phyloP scores from a whole-genome alignment of 306 rosid genomes.

The Ceratonia siliqua region DNA sequence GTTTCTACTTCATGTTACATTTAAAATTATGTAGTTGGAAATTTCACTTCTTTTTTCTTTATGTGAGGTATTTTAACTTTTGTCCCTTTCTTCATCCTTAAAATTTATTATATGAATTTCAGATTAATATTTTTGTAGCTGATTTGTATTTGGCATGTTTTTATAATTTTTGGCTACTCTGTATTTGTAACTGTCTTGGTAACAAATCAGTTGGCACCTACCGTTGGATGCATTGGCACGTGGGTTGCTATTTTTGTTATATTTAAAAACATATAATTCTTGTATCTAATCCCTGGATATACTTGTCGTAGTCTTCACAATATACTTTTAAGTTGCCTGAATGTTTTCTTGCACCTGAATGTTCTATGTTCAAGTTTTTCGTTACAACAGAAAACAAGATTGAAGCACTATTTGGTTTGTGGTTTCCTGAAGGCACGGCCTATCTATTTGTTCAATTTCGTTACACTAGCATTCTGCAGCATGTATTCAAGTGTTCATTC shows the following conservation, averaged over 20 bases:
- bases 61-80: not conserved
- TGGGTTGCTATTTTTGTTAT: not conserved
- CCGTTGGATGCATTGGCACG: not conserved
- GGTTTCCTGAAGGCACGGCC: conserved; percentile 15
- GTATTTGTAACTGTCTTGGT: not conserved
- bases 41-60: not conserved
- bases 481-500: not conserved
- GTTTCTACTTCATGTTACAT: not conserved
- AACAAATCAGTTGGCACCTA: not conserved
- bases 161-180: not conserved
- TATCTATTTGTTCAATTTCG: conserved; percentile 8
- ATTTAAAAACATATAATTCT: not conserved
- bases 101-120: not conserved
- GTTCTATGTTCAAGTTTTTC: not conserved
- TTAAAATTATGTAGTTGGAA: not conserved
- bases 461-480: not conserved
- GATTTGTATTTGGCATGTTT: not conserved
- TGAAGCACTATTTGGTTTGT: conserved; percentile 7
- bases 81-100: not conserved
- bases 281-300: too few species aligned
- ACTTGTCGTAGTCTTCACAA: not conserved
- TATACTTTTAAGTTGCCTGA: not conserved
- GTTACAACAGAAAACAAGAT: not conserved
- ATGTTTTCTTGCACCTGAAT: not conserved
- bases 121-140: not conserved